Evolutionary conservation across 306 rosid genomes (phyloP), one percentile per base, ranked within the genome.

Genomic region (Citrullus amarus): DNA sequence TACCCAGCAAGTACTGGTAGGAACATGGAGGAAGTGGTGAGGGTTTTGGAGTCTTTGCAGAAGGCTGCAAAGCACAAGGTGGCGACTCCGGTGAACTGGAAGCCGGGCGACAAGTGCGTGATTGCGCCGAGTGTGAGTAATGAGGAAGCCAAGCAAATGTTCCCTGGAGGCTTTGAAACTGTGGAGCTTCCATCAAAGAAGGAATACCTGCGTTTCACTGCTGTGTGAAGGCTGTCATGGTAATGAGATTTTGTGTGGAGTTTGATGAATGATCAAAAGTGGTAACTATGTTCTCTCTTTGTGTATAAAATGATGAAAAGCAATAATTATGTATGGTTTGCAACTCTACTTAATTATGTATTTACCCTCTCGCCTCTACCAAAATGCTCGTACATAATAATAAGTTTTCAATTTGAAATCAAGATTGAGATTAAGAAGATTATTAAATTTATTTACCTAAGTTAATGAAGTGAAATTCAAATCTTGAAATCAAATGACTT

Each of bases 41-140:
- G 97, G 86, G 98, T 74, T 55, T 2, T 95, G 62, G 97, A 92
- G 79, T 92, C 97, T 7, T 53, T 95, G 73, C 96, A 87, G 80
- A 89, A 81, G 87, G 90, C 91, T 5, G 75, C 88, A 3, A 79
- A 84, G 72, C 44, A 82, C 80, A 86, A 88, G 84, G 79, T 95
- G 39, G 90, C 97, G 11, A 95, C 97, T 17, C 93, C 93, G 0
- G 93, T 80, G 18, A 90, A 92, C 80, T 95, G 97, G 98, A 91
- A 87, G 39, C 81, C 82, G 0, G 97, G 96, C 41, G 89, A 89
- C 0, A 82, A 85, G 2, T 87, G 85, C 55, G 90, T 95, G 11
- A 88, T 95, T 30, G 55, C 84, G 0, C 97, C 97, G 0, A 39
- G 2, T 16, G 87, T 95, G 30, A 85, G 89, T 18, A 76, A 84